Percentiles rank a stretch among this genome's conserved stretches.
phyloP scores from a whole-genome alignment of 176 grass and related monocot genomes.

The Aegilops speltoides region DNA sequence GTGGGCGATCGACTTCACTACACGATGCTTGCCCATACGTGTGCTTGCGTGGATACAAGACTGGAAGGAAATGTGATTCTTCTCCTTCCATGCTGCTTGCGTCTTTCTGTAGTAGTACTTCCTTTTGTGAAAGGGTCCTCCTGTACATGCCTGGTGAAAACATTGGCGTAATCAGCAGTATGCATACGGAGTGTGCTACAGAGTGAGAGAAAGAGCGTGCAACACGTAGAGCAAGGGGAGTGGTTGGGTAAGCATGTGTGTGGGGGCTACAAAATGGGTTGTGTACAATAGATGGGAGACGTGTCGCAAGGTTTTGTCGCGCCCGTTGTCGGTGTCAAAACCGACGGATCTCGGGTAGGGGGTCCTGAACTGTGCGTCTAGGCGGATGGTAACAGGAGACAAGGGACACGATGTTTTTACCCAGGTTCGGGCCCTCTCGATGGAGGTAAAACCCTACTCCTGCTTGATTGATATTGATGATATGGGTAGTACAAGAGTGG shows the following conservation, averaged over 20 bases:
- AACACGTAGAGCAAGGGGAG: background rate
- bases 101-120: too few species aligned
- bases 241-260: background rate
- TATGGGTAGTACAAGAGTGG: too few species aligned
- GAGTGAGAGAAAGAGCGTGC: background rate
- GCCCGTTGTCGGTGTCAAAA: too few species aligned
- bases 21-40: background rate
- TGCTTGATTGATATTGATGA: too few species aligned
- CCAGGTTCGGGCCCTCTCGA: too few species aligned
- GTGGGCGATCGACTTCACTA: background rate
- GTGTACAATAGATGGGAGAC: background rate
- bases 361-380: too few species aligned
- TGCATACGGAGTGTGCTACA: background rate
- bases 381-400: too few species aligned
- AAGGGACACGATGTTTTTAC: too few species aligned
- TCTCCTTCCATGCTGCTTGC: background rate
- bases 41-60: background rate
- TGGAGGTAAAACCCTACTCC: too few species aligned
- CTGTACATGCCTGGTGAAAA: background rate
- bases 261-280: background rate
- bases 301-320: background rate
- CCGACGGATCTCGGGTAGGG: too few species aligned
- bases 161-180: background rate
- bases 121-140: too few species aligned
- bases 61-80: background rate